Percentiles rank a stretch among this genome's conserved stretches.
Conservation (phyloP, 2,329 filamentous ascomycete genomes). For the Arthrobotrys sinensis region DNA sequence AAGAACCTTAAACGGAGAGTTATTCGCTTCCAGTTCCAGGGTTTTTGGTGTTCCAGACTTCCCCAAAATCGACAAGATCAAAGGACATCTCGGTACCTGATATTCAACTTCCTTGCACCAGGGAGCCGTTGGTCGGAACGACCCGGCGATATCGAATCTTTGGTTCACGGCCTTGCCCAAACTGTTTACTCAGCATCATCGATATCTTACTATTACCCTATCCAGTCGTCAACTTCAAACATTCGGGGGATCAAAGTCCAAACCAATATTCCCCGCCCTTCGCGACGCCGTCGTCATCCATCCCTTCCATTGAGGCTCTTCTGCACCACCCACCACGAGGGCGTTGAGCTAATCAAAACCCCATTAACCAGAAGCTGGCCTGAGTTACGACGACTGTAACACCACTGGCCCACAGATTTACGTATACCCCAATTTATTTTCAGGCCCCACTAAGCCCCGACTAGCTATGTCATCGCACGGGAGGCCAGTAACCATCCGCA, state of each 20-base stretch:
- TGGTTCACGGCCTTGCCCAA: constrained; percentile 5
- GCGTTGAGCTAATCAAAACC: background rate
- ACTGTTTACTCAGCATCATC: constrained; percentile 16
- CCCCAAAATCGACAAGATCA: constrained; percentile 4
- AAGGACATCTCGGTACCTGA: constrained; percentile 24
- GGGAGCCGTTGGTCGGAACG: constrained; percentile 23
- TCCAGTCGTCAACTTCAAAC: background rate
- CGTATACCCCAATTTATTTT: constrained; percentile 16
- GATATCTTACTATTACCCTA: background rate
- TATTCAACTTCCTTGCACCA: constrained; percentile 1
- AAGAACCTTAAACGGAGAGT: constrained; percentile 30
- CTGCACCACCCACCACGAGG: constrained; percentile 6
- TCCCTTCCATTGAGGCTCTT: constrained; percentile 11
- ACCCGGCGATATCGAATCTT: constrained; percentile 34
- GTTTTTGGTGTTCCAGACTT: constrained; percentile 17
- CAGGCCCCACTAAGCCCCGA: constrained; percentile 33
- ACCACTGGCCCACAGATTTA: constrained; percentile 16
- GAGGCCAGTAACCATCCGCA: constrained; percentile 50
- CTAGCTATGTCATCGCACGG: constrained; percentile 52
- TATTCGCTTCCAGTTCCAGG: constrained; percentile 22
- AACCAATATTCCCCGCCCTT: constrained; percentile 19
- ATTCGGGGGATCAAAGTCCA: constrained; percentile 21
- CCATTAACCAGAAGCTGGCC: background rate
- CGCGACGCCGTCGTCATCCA: constrained; percentile 7
- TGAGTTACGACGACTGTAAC: constrained; percentile 25